phyloP scores from a whole-genome alignment of 345 rosid genomes.

The Brassica rapa region DNA sequence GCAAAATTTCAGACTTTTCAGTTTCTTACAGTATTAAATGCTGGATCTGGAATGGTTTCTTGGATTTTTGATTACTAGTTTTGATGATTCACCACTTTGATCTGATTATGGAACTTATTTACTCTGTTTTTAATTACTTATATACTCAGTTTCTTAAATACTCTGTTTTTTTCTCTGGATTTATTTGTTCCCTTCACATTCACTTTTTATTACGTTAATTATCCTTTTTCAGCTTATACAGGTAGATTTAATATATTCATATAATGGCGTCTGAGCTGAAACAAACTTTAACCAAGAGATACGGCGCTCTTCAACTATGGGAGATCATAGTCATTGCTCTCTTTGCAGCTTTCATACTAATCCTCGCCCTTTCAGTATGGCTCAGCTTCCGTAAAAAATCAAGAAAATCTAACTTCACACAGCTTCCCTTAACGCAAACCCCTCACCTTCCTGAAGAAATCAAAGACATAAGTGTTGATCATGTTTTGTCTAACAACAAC shows the following conservation, averaged over 20 bases:
- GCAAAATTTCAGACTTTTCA: slow-evolving; percentile 18
- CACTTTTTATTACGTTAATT: slow-evolving; percentile 8
- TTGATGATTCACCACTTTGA: slow-evolving; percentile 1
- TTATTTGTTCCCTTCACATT: neutral
- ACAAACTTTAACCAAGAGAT: slow-evolving; percentile 51
- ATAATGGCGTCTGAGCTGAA: slow-evolving; percentile 67
- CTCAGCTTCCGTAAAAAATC: slow-evolving; percentile 72
- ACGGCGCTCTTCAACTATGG: slow-evolving; percentile 70
- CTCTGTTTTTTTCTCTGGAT: neutral
- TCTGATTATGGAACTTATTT: slow-evolving; percentile 6
- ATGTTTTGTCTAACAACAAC: slow-evolving; percentile 64
- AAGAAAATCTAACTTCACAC: slow-evolving; percentile 42
- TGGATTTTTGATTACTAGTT: neutral
- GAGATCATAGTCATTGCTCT: slow-evolving; percentile 63
- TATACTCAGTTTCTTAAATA: neutral
- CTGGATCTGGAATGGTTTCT: slow-evolving; percentile 24
- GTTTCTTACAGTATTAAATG: slow-evolving; percentile 14
- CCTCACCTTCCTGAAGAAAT: slow-evolving; percentile 70
- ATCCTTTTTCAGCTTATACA: slow-evolving; percentile 26
- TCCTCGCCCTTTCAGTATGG: slow-evolving; percentile 69
- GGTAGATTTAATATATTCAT: neutral
- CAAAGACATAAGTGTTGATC: slow-evolving; percentile 84
- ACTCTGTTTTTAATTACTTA: neutral
- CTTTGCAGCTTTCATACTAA: slow-evolving; percentile 52
- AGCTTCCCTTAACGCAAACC: slow-evolving; percentile 54